Evolutionary conservation across 169 alveolate genomes (phyloP), one percentile per base, ranked within the genome.

Genomic region (Cytauxzoon felis): DNA sequence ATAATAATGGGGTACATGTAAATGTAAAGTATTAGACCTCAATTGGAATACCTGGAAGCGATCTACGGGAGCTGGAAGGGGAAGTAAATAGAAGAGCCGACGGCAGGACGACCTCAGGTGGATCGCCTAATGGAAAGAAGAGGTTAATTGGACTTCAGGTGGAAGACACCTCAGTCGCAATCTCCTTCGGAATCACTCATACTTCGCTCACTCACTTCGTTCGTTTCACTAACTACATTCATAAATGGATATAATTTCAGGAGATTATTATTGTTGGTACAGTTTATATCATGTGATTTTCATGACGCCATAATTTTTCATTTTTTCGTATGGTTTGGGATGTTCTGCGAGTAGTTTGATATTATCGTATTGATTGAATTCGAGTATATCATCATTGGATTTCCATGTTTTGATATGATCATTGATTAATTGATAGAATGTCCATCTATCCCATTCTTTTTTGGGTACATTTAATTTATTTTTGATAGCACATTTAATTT

Each of bases 401-500:
- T 76, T 76, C 86, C 86, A 76, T 26, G 80, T 16, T 33, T 81
- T 43, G 42, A 33, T 52, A 60, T 64, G 45, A 2, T 62, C 65
- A 21, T 65, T 81, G 42, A 65, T 54, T 41, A 56, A 63, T 56
- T 76, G 86, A 41, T 53, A 65, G 76, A 76, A 76, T 0, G 86
- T 45, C 86, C 86, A 76, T 18, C 86, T 49, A 53, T 65, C 86
- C 86, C 86, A 76, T 54, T 65, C 81, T 21, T 68, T 50, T 69
- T 76, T 64, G 36, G 73, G 73, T 26, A 76, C 41, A 13, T 53
- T 26, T n/a, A 76, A 56, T 40, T 54, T 65, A 27, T 67, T 70
- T 56, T 41, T 67, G 1, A 76, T 76, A 38, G 65, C 66, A 19
- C 54, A n/a, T 60, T 76, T 76, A 7, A 76, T 65, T 57, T 64